Evolutionary conservation across 2,329 filamentous ascomycete genomes (phyloP).

Genomic region (Ophiostoma sp.): DNA sequence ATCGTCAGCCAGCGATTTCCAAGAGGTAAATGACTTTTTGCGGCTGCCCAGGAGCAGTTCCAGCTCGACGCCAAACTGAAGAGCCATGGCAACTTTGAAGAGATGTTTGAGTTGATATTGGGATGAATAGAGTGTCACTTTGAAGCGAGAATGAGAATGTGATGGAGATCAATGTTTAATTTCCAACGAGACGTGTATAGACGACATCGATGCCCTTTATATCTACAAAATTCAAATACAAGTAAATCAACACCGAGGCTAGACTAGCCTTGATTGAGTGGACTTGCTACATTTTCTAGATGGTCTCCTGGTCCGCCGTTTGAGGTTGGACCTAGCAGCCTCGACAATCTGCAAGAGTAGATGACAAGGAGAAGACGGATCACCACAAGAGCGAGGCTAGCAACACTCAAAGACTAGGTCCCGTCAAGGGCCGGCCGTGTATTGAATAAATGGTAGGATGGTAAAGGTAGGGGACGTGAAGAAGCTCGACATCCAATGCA

Average conservation of each 20-base stretch:
- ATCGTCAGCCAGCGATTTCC: slow-evolving; percentile 36
- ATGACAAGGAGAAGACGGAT: background rate
- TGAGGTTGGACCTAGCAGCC: slow-evolving; percentile 18
- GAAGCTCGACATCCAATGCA: background rate
- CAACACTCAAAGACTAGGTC: background rate
- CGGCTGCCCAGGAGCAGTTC: slow-evolving; percentile 36
- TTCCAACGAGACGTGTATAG: background rate
- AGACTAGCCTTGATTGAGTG: slow-evolving; percentile 22
- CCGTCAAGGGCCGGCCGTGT: background rate
- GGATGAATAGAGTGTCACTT: background rate
- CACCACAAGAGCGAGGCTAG: background rate
- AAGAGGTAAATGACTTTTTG: slow-evolving; percentile 32
- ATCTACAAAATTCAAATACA: background rate
- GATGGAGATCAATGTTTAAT: background rate
- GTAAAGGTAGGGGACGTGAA: background rate
- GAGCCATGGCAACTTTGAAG: slow-evolving; percentile 14
- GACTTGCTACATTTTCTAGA: slow-evolving; percentile 15
- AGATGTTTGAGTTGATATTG: background rate
- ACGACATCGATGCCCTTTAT: background rate
- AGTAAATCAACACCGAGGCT: background rate
- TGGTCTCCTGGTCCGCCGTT: slow-evolving; percentile 21
- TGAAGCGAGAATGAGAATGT: background rate
- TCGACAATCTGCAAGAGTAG: background rate
- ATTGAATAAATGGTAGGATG: background rate
- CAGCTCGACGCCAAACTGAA: slow-evolving; percentile 38